These are phyloP conservation scores for Chrysanthemum makinoi DNA, from an alignment of 129 eudicot genomes.

Conservation along the genomic window DNA sequence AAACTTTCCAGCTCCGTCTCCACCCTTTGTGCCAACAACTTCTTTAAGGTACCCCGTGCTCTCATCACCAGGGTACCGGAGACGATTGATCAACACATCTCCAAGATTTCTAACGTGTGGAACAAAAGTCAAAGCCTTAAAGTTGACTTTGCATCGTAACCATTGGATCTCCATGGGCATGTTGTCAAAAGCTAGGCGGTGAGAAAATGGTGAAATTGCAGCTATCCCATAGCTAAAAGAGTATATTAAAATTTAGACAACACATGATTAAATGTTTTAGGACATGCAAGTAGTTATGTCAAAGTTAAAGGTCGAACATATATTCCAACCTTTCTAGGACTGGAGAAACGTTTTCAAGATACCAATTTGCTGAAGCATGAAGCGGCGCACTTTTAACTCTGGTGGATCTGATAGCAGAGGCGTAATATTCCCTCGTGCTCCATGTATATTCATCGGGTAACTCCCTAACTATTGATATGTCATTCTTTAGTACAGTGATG, in stretches of 20 bases:
- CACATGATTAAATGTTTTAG: not conserved
- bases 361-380: conserved; percentile 97
- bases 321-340: conserved; percentile 70
- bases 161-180: conserved; percentile 81
- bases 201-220: conserved; percentile 95
- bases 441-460: conserved; percentile 82
- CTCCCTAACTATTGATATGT: conserved; percentile 63
- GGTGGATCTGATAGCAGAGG: conserved; percentile 79
- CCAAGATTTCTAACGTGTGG: conserved; percentile 83
- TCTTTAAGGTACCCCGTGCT: conserved; percentile 44
- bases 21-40: conserved; percentile 37
- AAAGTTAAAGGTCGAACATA: conserved; percentile 4
- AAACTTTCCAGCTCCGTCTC: conserved; percentile 54
- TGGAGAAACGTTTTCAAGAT: conserved; percentile 69
- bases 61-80: conserved; percentile 38
- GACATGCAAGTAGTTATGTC: not conserved
- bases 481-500: conserved; percentile 71
- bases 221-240: conserved; percentile 80
- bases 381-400: conserved; percentile 89
- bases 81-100: conserved; percentile 75
- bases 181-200: conserved; percentile 89
- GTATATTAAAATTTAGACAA: conserved; percentile 7
- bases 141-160: conserved; percentile 89
- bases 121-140: conserved; percentile 70
- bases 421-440: conserved; percentile 96